These are phyloP conservation scores for Coemansia sp. DNA, from an alignment of 192 early-diverging fungal genomes.

Conservation along the genomic window DNA sequence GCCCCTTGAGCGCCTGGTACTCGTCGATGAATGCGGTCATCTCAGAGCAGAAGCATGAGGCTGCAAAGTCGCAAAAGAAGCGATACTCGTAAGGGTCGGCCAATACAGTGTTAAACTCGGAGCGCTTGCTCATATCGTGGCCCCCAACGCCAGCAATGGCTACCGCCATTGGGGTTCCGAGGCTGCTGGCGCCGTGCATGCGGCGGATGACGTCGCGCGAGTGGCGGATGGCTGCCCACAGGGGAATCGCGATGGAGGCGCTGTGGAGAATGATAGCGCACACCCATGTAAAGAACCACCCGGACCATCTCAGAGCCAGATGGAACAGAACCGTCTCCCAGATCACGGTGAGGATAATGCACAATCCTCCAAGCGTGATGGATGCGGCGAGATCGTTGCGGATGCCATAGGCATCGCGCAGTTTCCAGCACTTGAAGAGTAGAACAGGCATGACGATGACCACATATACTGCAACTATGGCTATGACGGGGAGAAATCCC, in stretches of 20 bases:
- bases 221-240: conserved; percentile 30
- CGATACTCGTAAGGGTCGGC: conserved; percentile 47
- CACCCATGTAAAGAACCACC: conserved; percentile 44
- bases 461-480: conserved; percentile 9
- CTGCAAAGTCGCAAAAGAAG: conserved; percentile 49
- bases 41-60: conserved; percentile 53
- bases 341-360: conserved; percentile 19
- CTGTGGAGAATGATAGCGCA: conserved; percentile 27
- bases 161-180: conserved; percentile 28
- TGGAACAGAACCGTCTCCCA: conserved; percentile 31
- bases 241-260: conserved; percentile 27
- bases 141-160: conserved; percentile 33
- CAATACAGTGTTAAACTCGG: conserved; percentile 42
- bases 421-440: conserved; percentile 30
- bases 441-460: conserved; percentile 27
- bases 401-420: conserved; percentile 48
- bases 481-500: conserved; percentile 30
- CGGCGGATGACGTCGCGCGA: conserved; percentile 36
- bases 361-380: conserved; percentile 18
- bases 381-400: conserved; percentile 40
- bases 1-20: conserved; percentile 43
- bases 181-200: conserved; percentile 34
- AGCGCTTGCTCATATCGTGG: conserved; percentile 19
- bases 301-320: conserved; percentile 29
- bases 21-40: conserved; percentile 50